A percentile compares a stretch with the other conserved stretches of the same genome.
These are phyloP conservation scores for Xylaria grammica DNA, from an alignment of 495 filamentous ascomycete species.

Conservation along the genomic window DNA sequence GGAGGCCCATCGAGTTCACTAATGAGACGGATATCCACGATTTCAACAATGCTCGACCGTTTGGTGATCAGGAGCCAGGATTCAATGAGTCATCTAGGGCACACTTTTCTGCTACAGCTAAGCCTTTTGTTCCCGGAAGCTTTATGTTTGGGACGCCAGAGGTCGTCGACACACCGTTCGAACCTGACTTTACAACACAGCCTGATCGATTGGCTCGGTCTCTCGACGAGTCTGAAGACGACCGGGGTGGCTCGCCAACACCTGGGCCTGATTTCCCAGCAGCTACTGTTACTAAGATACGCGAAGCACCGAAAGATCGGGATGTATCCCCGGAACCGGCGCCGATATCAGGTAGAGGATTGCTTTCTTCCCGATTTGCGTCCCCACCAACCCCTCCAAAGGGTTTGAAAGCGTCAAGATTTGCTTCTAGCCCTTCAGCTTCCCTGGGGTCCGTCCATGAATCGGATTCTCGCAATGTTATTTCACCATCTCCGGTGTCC, in stretches of 20 bases:
- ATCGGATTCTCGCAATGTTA: slow-evolving; percentile 29
- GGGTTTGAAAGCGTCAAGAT: slow-evolving; percentile 49
- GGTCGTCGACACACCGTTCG: slow-evolving; percentile 23
- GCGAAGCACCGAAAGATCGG: slow-evolving; percentile 27
- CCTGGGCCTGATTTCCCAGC: slow-evolving; percentile 35
- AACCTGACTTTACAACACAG: slow-evolving; percentile 29
- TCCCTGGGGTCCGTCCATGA: slow-evolving; percentile 36
- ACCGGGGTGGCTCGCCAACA: slow-evolving; percentile 47
- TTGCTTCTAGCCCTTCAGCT: slow-evolving; percentile 44
- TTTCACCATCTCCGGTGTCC: slow-evolving; percentile 40
- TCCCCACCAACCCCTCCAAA: slow-evolving; percentile 34
- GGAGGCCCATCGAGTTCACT: slow-evolving; percentile 53
- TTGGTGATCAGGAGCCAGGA: slow-evolving; percentile 39
- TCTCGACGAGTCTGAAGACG: slow-evolving; percentile 45
- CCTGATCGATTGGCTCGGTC: slow-evolving; percentile 45
- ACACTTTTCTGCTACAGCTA: slow-evolving; percentile 70
- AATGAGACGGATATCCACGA: slow-evolving; percentile 40
- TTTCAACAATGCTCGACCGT: slow-evolving; percentile 49
- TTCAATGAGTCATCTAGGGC: slow-evolving; percentile 56
- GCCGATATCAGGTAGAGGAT: slow-evolving; percentile 22
- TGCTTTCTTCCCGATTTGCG: slow-evolving; percentile 37
- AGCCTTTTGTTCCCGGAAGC: slow-evolving; percentile 67
- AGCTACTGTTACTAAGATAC: slow-evolving; percentile 26
- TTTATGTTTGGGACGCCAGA: slow-evolving; percentile 43
- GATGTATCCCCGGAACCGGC: slow-evolving; percentile 28